A percentile compares a stretch with the other conserved stretches of the same genome.
Evolutionary conservation across 495 filamentous ascomycete genomes (phyloP).

Genomic region (Tuber magnatum): DNA sequence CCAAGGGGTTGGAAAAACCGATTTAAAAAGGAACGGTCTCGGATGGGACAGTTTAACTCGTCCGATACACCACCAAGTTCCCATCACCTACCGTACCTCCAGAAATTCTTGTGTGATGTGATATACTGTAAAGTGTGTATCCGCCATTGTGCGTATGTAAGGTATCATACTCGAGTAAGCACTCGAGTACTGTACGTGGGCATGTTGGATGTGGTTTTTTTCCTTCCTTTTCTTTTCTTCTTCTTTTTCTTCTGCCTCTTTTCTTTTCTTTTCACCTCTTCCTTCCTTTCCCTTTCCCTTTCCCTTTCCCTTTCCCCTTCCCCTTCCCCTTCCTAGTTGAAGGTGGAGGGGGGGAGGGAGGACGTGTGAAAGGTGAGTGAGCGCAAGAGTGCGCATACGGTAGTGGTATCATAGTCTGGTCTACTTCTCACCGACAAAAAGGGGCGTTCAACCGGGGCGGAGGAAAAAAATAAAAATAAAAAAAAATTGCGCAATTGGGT

Average conservation of each 20-base stretch:
- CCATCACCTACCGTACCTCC: background rate
- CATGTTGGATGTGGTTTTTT: background rate
- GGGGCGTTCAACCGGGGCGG: background rate
- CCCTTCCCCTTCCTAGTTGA: background rate
- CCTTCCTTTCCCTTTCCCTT: background rate
- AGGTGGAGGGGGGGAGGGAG: background rate
- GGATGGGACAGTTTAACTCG: background rate
- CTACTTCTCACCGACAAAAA: background rate
- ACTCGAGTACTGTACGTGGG: background rate
- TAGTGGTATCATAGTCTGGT: background rate
- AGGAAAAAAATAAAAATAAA: background rate
- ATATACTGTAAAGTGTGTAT: background rate
- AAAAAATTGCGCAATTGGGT: background rate
- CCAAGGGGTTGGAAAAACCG: constrained; percentile 1
- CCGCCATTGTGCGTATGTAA: background rate
- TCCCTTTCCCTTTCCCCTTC: background rate
- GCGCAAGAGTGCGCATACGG: background rate
- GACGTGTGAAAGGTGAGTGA: background rate
- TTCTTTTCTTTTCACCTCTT: too few species aligned
- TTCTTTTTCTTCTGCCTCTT: background rate
- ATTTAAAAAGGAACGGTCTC: background rate
- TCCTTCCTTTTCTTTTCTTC: background rate
- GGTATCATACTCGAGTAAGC: background rate
- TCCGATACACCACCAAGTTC: background rate
- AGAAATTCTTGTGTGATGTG: background rate